Evolutionary conservation across 495 filamentous ascomycete species (phyloP).

Genomic region (Extremus antarcticus): DNA sequence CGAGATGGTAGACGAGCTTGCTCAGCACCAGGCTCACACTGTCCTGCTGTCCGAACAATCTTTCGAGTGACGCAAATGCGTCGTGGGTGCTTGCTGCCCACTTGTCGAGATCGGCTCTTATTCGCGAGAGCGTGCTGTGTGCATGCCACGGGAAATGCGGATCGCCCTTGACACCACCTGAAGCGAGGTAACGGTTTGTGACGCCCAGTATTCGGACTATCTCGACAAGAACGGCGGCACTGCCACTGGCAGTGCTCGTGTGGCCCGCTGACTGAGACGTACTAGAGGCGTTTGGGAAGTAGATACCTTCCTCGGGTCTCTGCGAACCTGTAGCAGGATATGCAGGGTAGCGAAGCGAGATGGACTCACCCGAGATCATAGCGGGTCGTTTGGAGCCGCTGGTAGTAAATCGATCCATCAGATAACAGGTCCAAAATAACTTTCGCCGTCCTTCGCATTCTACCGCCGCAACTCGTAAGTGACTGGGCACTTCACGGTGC

Average conservation of each 20-base stretch:
- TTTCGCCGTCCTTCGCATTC: conserved; percentile 65
- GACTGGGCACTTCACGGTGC: conserved; percentile 54
- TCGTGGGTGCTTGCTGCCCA: conserved; percentile 76
- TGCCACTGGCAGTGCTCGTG: conserved; percentile 56
- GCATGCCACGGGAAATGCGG: conserved; percentile 85
- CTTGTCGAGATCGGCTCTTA: conserved; percentile 70
- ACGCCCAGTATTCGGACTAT: conserved; percentile 70
- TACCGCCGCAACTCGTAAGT: conserved; percentile 42
- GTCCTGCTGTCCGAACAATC: conserved; percentile 64
- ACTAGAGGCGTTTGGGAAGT: conserved; percentile 64
- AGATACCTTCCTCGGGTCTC: conserved; percentile 56
- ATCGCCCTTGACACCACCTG: conserved; percentile 77
- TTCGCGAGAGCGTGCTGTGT: conserved; percentile 71
- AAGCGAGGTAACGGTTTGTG: conserved; percentile 74
- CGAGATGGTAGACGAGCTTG: conserved; percentile 74
- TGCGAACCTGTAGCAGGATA: conserved; percentile 41
- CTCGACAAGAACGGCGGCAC: conserved; percentile 65
- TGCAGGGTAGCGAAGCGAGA: conserved; percentile 59
- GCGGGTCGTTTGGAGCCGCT: conserved; percentile 71
- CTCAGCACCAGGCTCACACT: conserved; percentile 67
- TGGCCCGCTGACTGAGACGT: conserved; percentile 55
- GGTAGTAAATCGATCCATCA: conserved; percentile 68
- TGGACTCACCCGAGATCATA: conserved; percentile 62
- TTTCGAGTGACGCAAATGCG: conserved; percentile 62
- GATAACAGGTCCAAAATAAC: conserved; percentile 75